These are phyloP conservation scores for Aspergillus nanangensis DNA, from an alignment of 495 filamentous ascomycete species.

Conservation along the genomic window DNA sequence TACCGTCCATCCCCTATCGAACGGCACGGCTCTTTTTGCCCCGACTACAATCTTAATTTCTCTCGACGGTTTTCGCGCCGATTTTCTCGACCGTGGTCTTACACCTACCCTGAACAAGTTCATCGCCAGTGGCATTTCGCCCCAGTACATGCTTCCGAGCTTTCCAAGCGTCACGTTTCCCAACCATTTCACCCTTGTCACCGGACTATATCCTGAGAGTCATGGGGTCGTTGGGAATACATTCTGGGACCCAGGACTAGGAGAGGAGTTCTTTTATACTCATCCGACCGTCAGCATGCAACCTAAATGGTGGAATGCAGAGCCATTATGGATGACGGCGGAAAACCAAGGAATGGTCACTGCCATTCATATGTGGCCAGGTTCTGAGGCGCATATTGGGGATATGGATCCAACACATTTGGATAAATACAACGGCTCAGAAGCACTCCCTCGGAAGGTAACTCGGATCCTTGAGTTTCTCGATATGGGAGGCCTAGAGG, in stretches of 20 bases:
- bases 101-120: constrained; percentile 81
- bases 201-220: constrained; percentile 85
- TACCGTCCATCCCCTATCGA: constrained; percentile 26
- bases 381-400: constrained; percentile 74
- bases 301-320: constrained; percentile 88
- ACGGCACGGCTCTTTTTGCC: constrained; percentile 76
- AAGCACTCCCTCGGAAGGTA: constrained; percentile 68
- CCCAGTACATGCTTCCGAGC: constrained; percentile 83
- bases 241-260: constrained; percentile 77
- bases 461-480: constrained; percentile 71
- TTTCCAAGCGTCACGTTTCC: constrained; percentile 98
- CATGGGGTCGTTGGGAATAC: constrained; percentile 93
- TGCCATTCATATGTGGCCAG: constrained; percentile 98
- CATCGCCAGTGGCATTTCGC: constrained; percentile 78
- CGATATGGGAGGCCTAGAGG: constrained; percentile 69
- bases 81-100: constrained; percentile 78
- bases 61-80: constrained; percentile 94
- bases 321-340: constrained; percentile 90
- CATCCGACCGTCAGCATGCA: constrained; percentile 67
- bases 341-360: constrained; percentile 69
- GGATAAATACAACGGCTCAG: constrained; percentile 78
- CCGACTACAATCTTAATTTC: constrained; percentile 94
- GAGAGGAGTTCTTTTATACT: constrained; percentile 85
- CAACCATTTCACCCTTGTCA: constrained; percentile 94
- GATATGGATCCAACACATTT: constrained; percentile 66